Conservation (phyloP, 129 eudicot species). For the Heracleum sosnowskyi region DNA sequence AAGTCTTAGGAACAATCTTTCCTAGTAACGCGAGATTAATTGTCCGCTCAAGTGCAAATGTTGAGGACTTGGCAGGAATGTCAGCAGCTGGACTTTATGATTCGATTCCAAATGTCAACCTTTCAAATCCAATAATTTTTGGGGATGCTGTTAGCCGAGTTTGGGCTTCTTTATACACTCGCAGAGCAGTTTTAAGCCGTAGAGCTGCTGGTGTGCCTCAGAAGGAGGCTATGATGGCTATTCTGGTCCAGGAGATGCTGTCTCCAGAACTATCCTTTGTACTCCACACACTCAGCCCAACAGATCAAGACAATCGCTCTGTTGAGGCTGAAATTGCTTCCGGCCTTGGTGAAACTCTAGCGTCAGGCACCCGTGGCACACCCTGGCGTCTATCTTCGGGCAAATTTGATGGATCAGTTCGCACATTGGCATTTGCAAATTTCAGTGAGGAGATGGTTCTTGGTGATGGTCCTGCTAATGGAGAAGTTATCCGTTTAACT, state of each 20-base stretch:
- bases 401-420: constrained; percentile 63
- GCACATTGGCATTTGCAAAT: constrained; percentile 78
- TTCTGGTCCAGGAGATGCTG: constrained; percentile 84
- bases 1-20: constrained; percentile 41
- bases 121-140: constrained; percentile 53
- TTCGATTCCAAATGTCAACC: constrained; percentile 83
- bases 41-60: constrained; percentile 92
- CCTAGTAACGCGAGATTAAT: constrained; percentile 48
- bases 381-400: constrained; percentile 83
- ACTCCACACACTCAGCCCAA: constrained; percentile 79
- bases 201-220: constrained; percentile 78
- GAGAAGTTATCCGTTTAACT: constrained; percentile 56
- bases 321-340: constrained; percentile 91
- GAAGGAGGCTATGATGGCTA: constrained; percentile 67
- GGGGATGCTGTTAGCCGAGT: constrained; percentile 65
- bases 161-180: constrained; percentile 96
- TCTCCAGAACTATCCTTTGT: constrained; percentile 86
- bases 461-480: constrained; percentile 51
- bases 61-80: constrained; percentile 98
- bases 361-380: constrained; percentile 84
- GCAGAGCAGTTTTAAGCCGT: constrained; percentile 86
- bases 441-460: constrained; percentile 86
- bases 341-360: constrained; percentile 86
- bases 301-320: constrained; percentile 43
- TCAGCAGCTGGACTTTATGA: constrained; percentile 97